A percentile compares a stretch with the other conserved stretches of the same genome.
Conservation (phyloP, 2,329 filamentous ascomycete genomes). For the Huntiella decipiens region DNA sequence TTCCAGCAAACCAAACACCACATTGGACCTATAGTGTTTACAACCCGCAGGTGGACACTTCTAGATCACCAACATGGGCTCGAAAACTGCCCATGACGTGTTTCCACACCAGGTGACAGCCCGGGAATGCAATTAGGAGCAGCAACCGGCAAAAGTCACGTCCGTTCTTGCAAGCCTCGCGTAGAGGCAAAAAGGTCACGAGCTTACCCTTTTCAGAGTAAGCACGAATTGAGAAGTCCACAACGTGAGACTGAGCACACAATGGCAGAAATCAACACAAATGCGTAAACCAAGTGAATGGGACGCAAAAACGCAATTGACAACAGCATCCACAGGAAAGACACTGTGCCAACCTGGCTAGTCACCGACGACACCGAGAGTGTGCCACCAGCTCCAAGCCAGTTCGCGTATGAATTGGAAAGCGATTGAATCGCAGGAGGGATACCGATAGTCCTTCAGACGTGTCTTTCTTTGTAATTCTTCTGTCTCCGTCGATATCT, state of each 20-base stretch:
- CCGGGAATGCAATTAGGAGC: too few relatives aligned
- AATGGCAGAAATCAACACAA: too few relatives aligned
- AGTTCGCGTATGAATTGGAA: neutral
- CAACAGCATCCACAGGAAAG: neutral
- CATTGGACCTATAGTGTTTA: neutral
- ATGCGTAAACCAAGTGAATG: slow-evolving; percentile 1
- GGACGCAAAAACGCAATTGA: neutral
- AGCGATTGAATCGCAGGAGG: neutral
- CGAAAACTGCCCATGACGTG: too few relatives aligned
- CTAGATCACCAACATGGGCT: too few relatives aligned
- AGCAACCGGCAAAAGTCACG: too few relatives aligned
- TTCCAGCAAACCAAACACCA: neutral
- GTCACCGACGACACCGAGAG: neutral
- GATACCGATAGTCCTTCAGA: neutral
- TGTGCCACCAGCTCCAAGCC: neutral
- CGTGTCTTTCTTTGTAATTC: slow-evolving; percentile 14
- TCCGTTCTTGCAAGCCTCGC: too few relatives aligned
- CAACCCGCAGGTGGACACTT: too few relatives aligned
- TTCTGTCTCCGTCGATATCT: slow-evolving; percentile 6
- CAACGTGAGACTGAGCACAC: too few relatives aligned
- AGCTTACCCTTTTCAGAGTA: too few relatives aligned
- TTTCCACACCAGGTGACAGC: too few relatives aligned
- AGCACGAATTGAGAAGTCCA: too few relatives aligned
- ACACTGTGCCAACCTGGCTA: neutral
- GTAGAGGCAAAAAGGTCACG: too few relatives aligned